Evolutionary conservation across 2,329 filamentous ascomycete species (phyloP), one percentile per base, ranked within the genome.

Genomic region (Keithomyces neogunnii): DNA sequence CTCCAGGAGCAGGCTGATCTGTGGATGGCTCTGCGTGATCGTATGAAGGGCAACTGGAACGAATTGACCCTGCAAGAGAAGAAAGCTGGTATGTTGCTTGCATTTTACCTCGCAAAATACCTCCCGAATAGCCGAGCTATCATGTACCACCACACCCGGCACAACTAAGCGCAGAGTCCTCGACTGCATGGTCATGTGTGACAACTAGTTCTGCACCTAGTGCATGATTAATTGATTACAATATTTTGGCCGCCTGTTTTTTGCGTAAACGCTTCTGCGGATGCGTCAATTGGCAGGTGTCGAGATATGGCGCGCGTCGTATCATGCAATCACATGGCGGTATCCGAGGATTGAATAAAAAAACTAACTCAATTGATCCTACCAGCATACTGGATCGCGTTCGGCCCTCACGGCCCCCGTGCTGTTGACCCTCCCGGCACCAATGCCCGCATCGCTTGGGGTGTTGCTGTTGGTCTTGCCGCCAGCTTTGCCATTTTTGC

Each of bases 1-100:
- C 89, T 93, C 59, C 90, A 96, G 80, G 93, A 99, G 82, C 93
- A 99, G 84, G 93, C 93, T 61, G 93, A 99, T 69, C 79, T 99
- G 64, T 99, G 93, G 93, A 99, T 99, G 93, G 80, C 87, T 63
- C 80, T 99, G 72, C 84, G 93, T 73, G 93, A 99, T 77, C 87
- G 93, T 68, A 99, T 99, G 93, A 96, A 96, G 88, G 84, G 82
- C 64, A 90, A 89, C 78, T 99, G 93, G 93, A 82, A 86, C 68
- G 89, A 97, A 68, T 78, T 99, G 77, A 96, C 93, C 49, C 62
- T 95, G 66, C 87, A 93, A 74, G 93, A 99, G 82, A 96, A 99
- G 88, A 97, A 95, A 80, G 93, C 93, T 64, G 92, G 93, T 96
- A 85, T 70, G 91, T 54, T 40, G 6, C 53, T 48, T 54, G 51